Evolutionary conservation across 2,329 filamentous ascomycete genomes (phyloP).

Genomic region (Aspergillus vadensis): DNA sequence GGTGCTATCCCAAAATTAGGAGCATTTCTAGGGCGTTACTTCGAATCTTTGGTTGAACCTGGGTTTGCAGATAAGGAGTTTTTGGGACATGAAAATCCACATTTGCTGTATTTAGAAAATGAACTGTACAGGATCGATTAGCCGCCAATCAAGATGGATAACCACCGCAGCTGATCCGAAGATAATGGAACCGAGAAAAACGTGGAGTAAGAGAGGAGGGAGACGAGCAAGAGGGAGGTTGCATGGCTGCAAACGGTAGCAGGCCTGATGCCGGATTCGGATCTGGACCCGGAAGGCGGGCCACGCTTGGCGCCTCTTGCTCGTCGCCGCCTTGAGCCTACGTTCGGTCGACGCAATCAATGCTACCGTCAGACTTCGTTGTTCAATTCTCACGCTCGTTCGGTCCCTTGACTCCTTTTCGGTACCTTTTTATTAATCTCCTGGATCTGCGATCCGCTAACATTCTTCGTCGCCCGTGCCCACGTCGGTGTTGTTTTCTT

Average conservation of each 20-base stretch:
- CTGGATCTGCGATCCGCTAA: constrained; percentile 8
- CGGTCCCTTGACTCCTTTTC: not conserved
- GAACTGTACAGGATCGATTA: not conserved
- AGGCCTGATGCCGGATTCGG: constrained; percentile 19
- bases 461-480: not conserved
- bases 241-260: constrained; percentile 24
- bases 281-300: constrained; percentile 7
- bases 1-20: not conserved
- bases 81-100: constrained; percentile 8
- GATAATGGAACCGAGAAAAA: not conserved
- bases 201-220: not conserved
- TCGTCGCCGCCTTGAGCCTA: constrained; percentile 4
- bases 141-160: constrained; percentile 10
- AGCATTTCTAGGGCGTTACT: constrained; percentile 9
- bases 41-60: not conserved
- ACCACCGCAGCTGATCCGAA: not conserved
- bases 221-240: constrained; percentile 3
- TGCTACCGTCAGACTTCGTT: constrained; percentile 4
- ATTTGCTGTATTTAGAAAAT: constrained; percentile 21
- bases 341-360: constrained; percentile 8
- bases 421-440: not conserved
- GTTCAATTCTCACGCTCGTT: constrained; percentile 5
- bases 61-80: constrained; percentile 3
- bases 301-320: not conserved
- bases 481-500: not conserved